A percentile compares a stretch with the other conserved stretches of the same genome.
phyloP scores from a whole-genome alignment of 495 filamentous ascomycete species.

The Hyaloscypha variabilis region DNA sequence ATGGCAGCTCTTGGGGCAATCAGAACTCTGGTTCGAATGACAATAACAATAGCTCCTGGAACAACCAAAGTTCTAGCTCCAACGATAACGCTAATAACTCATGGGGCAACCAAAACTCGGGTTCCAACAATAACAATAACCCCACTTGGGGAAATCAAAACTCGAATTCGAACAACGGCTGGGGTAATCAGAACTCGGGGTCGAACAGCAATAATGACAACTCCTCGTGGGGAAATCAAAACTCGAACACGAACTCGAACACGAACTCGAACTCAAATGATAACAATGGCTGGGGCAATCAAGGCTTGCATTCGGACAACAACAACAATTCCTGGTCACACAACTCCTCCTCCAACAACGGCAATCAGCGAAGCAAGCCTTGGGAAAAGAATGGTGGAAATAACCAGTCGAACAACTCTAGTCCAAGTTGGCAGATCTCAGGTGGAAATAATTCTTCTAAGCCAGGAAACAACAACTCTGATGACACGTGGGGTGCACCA shows the following conservation, averaged over 20 bases:
- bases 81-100: conserved; percentile 4
- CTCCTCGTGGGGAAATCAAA: conserved; percentile 4
- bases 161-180: not conserved
- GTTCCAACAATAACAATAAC: conserved; percentile 17
- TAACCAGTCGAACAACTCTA: conserved; percentile 8
- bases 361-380: not conserved
- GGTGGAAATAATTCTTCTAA: conserved; percentile 4
- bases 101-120: not conserved
- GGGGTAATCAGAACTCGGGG: not conserved
- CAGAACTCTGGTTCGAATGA: not conserved
- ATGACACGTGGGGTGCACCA: conserved; percentile 14
- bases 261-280: not conserved
- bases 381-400: conserved; percentile 17
- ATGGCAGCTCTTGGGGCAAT: not conserved
- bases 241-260: not conserved
- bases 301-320: not conserved
- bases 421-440: not conserved
- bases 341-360: conserved; percentile 3
- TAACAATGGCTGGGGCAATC: conserved; percentile 12
- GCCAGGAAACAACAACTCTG: conserved; percentile 11
- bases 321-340: conserved; percentile 4
- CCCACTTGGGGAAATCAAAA: not conserved
- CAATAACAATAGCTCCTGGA: not conserved
- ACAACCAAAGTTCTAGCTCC: no score
- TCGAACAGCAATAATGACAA: conserved; percentile 14